Percentiles rank a stretch among this genome's conserved stretches.
These are phyloP conservation scores for Blastocystis sp. DNA, from an alignment of 352 stramenopile species.

Conservation along the genomic window DNA sequence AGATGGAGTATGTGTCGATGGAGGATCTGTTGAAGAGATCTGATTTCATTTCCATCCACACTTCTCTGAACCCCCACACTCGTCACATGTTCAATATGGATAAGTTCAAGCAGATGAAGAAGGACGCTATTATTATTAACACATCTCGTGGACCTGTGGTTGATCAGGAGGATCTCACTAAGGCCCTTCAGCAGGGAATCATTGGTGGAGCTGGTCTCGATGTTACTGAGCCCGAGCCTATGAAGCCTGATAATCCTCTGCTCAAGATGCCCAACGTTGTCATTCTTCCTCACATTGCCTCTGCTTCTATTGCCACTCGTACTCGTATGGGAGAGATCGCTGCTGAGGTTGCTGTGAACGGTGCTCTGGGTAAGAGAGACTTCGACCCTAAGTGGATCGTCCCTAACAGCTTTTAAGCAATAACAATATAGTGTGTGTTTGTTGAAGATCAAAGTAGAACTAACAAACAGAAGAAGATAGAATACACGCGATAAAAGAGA, in stretches of 20 bases:
- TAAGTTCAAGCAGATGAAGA: constrained; percentile 80
- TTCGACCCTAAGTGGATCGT: constrained; percentile 56
- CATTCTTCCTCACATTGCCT: constrained; percentile 76
- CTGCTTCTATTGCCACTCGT: constrained; percentile 74
- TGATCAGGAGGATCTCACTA: constrained; percentile 76
- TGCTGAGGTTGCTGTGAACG: constrained; percentile 64
- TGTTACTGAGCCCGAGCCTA: constrained; percentile 84
- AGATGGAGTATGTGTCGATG: constrained; percentile 77
- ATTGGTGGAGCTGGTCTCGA: constrained; percentile 78
- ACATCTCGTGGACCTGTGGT: constrained; percentile 84
- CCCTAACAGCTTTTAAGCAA: constrained; percentile 49
- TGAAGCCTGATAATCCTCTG: constrained; percentile 78
- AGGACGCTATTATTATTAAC: constrained; percentile 83
- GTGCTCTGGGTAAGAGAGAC: constrained; percentile 50
- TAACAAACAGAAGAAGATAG: background rate
- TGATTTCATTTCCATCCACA: constrained; percentile 83
- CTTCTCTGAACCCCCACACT: constrained; percentile 78
- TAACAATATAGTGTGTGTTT: background rate
- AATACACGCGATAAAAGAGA: background rate
- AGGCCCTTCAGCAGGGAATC: constrained; percentile 72
- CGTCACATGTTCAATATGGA: constrained; percentile 77
- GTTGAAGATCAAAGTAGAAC: background rate
- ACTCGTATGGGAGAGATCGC: constrained; percentile 68
- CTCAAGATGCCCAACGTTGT: constrained; percentile 74
- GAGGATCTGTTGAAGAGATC: constrained; percentile 77